phyloP scores from a whole-genome alignment of 768 basidiomycete genomes.

The Lentinus brumalis region DNA sequence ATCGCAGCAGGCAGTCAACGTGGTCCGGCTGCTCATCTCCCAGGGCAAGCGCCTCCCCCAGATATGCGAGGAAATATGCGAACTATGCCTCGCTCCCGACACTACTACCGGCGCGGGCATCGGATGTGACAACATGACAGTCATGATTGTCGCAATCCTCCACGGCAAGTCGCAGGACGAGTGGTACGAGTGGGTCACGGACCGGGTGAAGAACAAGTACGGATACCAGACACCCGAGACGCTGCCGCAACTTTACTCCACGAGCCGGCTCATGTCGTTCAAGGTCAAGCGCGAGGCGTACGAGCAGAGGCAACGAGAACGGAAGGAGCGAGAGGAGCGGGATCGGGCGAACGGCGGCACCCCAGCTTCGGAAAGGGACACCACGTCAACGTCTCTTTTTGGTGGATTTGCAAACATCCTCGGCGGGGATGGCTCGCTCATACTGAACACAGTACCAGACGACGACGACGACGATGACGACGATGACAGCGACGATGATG shows the following conservation, averaged over 20 bases:
- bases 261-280: constrained; percentile 63
- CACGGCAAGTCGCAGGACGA: constrained; percentile 86
- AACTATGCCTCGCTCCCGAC: constrained; percentile 92
- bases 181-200: constrained; percentile 89
- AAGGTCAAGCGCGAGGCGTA: constrained; percentile 60
- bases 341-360: constrained; percentile 7
- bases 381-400: constrained; percentile 30
- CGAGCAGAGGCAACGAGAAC: constrained; percentile 44
- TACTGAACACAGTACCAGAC: constrained; percentile 28
- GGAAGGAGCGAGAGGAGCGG: constrained; percentile 19
- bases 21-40: constrained; percentile 79
- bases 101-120: constrained; percentile 88
- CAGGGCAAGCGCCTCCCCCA: constrained; percentile 78
- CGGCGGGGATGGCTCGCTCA: constrained; percentile 45
- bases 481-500: constrained; percentile 62
- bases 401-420: constrained; percentile 58
- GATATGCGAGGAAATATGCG: constrained; percentile 88
- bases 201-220: constrained; percentile 74
- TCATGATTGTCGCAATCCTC: constrained; percentile 86
- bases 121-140: constrained; percentile 99
- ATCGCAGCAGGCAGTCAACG: constrained; percentile 91
- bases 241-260: constrained; percentile 76
- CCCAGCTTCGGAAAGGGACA: constrained; percentile 6
- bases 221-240: constrained; percentile 78
- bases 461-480: constrained; percentile 47